A percentile compares a stretch with the other conserved stretches of the same genome.
phyloP scores from a whole-genome alignment of 345 rosid genomes.

The Microthlaspi erraticum region DNA sequence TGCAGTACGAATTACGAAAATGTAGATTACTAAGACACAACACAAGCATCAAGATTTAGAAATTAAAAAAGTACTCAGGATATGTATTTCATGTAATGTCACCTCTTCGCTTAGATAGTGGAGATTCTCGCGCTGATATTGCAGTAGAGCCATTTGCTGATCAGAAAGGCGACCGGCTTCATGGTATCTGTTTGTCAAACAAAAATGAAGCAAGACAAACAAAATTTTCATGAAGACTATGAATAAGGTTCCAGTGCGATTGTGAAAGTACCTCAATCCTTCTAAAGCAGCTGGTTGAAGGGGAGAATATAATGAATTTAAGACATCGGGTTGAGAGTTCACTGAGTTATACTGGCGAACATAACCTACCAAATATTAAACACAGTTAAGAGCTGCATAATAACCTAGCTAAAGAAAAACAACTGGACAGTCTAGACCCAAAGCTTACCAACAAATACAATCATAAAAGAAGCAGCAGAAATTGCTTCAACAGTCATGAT shows the following conservation, averaged over 20 bases:
- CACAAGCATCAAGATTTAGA: constrained; percentile 23
- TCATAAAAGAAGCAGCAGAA: constrained; percentile 80
- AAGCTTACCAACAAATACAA: constrained; percentile 81
- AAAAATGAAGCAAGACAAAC: constrained; percentile 9
- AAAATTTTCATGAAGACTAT: not conserved
- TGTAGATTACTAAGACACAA: constrained; percentile 12
- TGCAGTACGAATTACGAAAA: constrained; percentile 6
- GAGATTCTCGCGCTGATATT: constrained; percentile 97
- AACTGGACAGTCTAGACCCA: constrained; percentile 17
- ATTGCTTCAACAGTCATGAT: constrained; percentile 87
- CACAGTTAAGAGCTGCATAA: constrained; percentile 23
- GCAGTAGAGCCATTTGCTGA: constrained; percentile 98
- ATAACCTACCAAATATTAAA: constrained; percentile 60
- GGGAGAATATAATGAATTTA: constrained; percentile 93
- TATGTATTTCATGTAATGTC: not conserved
- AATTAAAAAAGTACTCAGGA: not conserved
- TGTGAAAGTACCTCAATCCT: constrained; percentile 72
- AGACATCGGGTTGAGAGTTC: constrained; percentile 93
- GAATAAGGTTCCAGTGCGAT: not conserved
- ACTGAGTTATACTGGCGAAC: constrained; percentile 84
- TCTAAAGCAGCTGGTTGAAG: constrained; percentile 94
- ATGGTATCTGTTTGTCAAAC: constrained; percentile 63
- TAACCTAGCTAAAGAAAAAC: not conserved
- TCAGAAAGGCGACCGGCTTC: constrained; percentile 90
- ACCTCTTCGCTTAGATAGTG: constrained; percentile 98